Evolutionary conservation across 768 basidiomycete species (phyloP).

Genomic region (Lentinus brumalis): DNA sequence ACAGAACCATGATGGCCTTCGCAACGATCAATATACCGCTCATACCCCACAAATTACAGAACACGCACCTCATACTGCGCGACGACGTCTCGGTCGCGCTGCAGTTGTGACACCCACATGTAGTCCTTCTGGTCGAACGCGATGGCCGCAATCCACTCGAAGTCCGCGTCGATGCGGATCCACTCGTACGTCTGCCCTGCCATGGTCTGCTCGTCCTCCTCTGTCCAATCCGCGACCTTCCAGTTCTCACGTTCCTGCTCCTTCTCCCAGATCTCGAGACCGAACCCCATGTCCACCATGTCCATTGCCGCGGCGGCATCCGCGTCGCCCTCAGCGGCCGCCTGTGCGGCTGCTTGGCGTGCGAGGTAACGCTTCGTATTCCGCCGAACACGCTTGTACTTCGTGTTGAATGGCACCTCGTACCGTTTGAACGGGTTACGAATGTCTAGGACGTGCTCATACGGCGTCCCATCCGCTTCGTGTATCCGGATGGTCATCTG

Average conservation of each 20-base stretch:
- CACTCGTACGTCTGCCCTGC: constrained; percentile 97
- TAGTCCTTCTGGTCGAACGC: constrained; percentile 96
- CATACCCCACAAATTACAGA: background rate
- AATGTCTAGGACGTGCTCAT: constrained; percentile 96
- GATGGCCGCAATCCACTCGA: constrained; percentile 96
- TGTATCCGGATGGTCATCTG: constrained; percentile 99
- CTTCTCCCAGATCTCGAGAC: constrained; percentile 94
- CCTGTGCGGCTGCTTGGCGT: constrained; percentile 88
- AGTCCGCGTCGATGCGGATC: constrained; percentile 98
- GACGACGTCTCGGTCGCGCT: constrained; percentile 93
- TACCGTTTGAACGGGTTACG: constrained; percentile 87
- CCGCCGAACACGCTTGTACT: constrained; percentile 93
- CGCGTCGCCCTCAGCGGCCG: constrained; percentile 87
- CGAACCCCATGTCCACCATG: constrained; percentile 93
- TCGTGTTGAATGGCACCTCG: constrained; percentile 98
- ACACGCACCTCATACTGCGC: constrained; percentile 89
- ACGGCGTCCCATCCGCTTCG: constrained; percentile 98
- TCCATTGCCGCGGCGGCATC: constrained; percentile 94
- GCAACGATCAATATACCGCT: constrained; percentile 9
- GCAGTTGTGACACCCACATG: constrained; percentile 97
- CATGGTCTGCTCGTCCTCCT: constrained; percentile 93
- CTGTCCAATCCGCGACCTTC: constrained; percentile 98
- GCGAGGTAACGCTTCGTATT: constrained; percentile 97
- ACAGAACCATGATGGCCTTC: constrained; percentile 88
- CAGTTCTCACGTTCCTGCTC: constrained; percentile 90